Evolutionary conservation across 78 protist species (phyloP).

Genomic region (Monosiga brevicollis): DNA sequence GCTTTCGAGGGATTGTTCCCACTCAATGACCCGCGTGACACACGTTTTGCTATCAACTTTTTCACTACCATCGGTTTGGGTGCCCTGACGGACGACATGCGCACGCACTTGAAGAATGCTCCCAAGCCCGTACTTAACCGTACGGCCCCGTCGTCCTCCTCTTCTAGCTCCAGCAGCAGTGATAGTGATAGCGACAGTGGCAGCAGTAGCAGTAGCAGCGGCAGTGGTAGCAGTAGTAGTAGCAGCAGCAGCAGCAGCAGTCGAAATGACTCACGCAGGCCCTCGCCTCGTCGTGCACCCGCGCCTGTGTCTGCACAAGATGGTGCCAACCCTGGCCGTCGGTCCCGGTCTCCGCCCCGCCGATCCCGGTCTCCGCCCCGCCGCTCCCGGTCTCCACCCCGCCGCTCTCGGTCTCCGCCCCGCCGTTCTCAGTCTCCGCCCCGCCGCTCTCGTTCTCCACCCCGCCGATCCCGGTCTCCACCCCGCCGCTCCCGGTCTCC

Average conservation of each 20-base stretch:
- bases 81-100: conserved; percentile 56
- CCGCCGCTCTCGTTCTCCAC: no score
- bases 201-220: background rate
- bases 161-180: background rate
- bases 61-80: conserved; percentile 88
- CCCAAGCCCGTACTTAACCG: conserved; percentile 1
- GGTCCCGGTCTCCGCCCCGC: background rate
- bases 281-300: background rate
- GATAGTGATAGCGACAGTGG: background rate
- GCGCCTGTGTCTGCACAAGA: background rate
- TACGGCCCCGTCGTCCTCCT: background rate
- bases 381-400: no score
- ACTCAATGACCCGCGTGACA: conserved; percentile 72
- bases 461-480: no score
- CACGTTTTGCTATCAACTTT: conserved; percentile 93
- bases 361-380: background rate
- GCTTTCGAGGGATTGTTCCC: conserved; percentile 66
- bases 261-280: no score
- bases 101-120: background rate
- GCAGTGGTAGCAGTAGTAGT: background rate
- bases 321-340: background rate
- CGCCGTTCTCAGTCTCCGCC: no score
- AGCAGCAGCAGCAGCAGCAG: no score
- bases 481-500: no score
- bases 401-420: no score